Evolutionary conservation across 768 basidiomycete species (phyloP).

Genomic region (Suillus occidentalis): DNA sequence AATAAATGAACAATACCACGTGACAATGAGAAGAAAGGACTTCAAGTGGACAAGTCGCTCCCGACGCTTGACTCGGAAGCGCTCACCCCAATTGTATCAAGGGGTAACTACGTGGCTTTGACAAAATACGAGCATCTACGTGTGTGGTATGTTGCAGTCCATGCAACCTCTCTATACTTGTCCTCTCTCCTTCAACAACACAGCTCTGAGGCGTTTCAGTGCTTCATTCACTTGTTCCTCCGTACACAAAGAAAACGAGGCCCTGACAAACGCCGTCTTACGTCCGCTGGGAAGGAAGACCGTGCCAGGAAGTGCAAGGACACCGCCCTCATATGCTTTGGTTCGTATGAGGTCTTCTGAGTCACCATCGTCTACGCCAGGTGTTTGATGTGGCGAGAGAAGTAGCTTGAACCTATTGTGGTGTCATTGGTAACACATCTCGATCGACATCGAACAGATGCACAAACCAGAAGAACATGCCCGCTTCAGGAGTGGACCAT

Average conservation of each 20-base stretch:
- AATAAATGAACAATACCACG: slow-evolving; percentile 5
- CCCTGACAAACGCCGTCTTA: slow-evolving; percentile 74
- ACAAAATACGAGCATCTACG: background rate
- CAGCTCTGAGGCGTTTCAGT: slow-evolving; percentile 54
- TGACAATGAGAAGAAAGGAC: background rate
- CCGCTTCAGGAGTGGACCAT: slow-evolving; percentile 70
- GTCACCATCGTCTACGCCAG: slow-evolving; percentile 50
- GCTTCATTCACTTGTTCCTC: slow-evolving; percentile 75
- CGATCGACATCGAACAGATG: slow-evolving; percentile 7
- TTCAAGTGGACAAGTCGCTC: too few relatives aligned
- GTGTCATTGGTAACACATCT: slow-evolving; percentile 19
- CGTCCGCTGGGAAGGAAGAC: slow-evolving; percentile 75
- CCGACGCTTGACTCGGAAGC: background rate
- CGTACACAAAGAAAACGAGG: slow-evolving; percentile 71
- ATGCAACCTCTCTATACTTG: background rate
- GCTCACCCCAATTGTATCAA: background rate
- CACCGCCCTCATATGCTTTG: slow-evolving; percentile 75
- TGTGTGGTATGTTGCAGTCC: background rate
- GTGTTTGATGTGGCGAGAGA: slow-evolving; percentile 33
- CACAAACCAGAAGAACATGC: slow-evolving; percentile 87
- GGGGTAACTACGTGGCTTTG: background rate
- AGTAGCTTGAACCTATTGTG: slow-evolving; percentile 67
- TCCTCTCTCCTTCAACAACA: slow-evolving; percentile 31
- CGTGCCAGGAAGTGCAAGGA: slow-evolving; percentile 87
- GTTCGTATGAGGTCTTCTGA: slow-evolving; percentile 71